A percentile compares a stretch with the other conserved stretches of the same genome.
Evolutionary conservation across 768 basidiomycete species (phyloP).

Genomic region (Botryobasidium botryosum): DNA sequence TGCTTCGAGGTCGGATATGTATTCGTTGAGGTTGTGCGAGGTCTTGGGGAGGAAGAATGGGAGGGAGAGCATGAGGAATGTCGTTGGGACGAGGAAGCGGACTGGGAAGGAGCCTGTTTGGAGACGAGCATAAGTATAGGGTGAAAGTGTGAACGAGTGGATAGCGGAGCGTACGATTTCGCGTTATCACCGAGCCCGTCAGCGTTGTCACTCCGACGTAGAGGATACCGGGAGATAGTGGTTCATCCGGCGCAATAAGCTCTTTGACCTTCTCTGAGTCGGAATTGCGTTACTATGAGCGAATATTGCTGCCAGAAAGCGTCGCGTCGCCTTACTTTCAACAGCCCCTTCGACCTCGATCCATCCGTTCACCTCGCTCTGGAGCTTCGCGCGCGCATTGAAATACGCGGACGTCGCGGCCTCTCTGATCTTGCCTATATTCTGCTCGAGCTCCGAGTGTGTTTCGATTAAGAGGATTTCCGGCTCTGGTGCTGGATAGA

Average conservation of each 20-base stretch:
- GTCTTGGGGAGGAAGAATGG: slow-evolving; percentile 81
- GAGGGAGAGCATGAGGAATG: slow-evolving; percentile 49
- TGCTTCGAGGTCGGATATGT: slow-evolving; percentile 54
- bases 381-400: slow-evolving; percentile 47
- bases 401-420: slow-evolving; percentile 37
- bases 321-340: slow-evolving; percentile 46
- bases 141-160: neutral
- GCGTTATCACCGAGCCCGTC: slow-evolving; percentile 71
- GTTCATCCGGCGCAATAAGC: slow-evolving; percentile 62
- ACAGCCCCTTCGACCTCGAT: slow-evolving; percentile 71
- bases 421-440: slow-evolving; percentile 55
- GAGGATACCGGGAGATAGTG: slow-evolving; percentile 73
- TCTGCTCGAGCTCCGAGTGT: slow-evolving; percentile 55
- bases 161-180: slow-evolving; percentile 35
- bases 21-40: slow-evolving; percentile 45
- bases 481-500: slow-evolving; percentile 50
- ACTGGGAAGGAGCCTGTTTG: slow-evolving; percentile 36
- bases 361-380: slow-evolving; percentile 62
- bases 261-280: slow-evolving; percentile 38
- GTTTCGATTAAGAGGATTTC: slow-evolving; percentile 58
- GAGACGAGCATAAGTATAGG: slow-evolving; percentile 24
- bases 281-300: neutral
- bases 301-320: slow-evolving; percentile 1
- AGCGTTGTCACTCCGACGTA: slow-evolving; percentile 83
- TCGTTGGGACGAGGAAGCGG: slow-evolving; percentile 60